A percentile compares a stretch with the other conserved stretches of the same genome.
Conservation (phyloP, 768 basidiomycete genomes). For the Kwoniella europaea region DNA sequence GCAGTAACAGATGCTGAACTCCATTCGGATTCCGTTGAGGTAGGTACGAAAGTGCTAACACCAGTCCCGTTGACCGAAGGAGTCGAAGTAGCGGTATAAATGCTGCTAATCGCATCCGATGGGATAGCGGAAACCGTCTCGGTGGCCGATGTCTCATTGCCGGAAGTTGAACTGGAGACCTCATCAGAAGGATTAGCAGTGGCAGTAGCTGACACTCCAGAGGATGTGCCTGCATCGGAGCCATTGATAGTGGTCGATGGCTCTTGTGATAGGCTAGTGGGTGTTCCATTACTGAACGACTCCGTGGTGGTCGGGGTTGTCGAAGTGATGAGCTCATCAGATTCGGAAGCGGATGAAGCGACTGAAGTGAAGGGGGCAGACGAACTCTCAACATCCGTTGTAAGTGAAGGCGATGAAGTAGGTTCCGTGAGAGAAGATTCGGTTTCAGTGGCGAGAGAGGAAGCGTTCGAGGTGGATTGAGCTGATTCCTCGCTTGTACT, state of each 20-base stretch:
- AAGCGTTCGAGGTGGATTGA: constrained; percentile 6
- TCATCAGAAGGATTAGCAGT: constrained; percentile 5
- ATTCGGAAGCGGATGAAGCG: constrained; percentile 1
- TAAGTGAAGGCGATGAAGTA: background rate
- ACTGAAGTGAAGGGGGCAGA: background rate
- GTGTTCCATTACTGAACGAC: background rate
- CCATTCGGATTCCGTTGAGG: constrained; percentile 21
- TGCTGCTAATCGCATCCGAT: constrained; percentile 11
- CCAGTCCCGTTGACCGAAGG: constrained; percentile 29
- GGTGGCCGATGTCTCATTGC: background rate
- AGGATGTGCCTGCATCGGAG: background rate
- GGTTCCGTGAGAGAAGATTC: background rate
- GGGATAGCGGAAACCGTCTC: constrained; percentile 8
- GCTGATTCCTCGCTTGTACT: constrained; percentile 8
- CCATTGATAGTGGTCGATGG: background rate
- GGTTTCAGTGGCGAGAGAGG: constrained; percentile 4
- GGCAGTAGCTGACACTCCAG: background rate
- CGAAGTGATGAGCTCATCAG: background rate
- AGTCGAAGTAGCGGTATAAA: constrained; percentile 26
- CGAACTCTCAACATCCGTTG: background rate
- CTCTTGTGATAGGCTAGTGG: background rate
- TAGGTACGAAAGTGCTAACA: constrained; percentile 28
- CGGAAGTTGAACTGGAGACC: background rate
- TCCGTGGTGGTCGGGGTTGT: background rate
- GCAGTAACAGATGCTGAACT: constrained; percentile 10